Conservation (phyloP, 371 early-diverging fungal species). For the Globomyces sp. region DNA sequence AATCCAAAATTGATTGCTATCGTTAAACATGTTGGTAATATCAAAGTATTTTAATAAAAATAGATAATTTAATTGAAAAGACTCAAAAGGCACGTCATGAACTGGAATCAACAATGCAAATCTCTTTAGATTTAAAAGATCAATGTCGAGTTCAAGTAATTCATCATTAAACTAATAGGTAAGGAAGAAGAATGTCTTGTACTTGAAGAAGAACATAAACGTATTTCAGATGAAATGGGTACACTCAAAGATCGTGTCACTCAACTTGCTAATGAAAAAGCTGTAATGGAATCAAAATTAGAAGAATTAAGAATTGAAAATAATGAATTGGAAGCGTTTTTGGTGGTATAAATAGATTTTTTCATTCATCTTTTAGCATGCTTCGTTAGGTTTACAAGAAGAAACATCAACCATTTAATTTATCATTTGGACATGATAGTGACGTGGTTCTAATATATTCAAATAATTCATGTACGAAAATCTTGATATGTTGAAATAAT, state of each 20-base stretch:
- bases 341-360: not conserved
- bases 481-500: no score
- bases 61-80: not conserved
- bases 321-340: conserved; percentile 12
- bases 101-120: conserved; percentile 2
- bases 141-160: not conserved
- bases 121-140: conserved; percentile 4
- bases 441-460: no score
- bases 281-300: conserved; percentile 10
- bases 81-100: conserved; percentile 5
- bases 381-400: no score
- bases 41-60: no score
- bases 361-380: no score
- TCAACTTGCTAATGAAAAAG: not conserved
- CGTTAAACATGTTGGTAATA: not conserved
- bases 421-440: no score
- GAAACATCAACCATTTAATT: no score
- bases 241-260: not conserved
- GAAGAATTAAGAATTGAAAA: conserved; percentile 9
- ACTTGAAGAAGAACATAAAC: conserved; percentile 3
- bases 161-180: no score
- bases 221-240: conserved; percentile 7
- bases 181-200: conserved; percentile 5
- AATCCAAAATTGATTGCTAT: conserved; percentile 7
- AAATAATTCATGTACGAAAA: no score